phyloP scores from a whole-genome alignment of 192 early-diverging fungal genomes.

The Gigaspora rosea region DNA sequence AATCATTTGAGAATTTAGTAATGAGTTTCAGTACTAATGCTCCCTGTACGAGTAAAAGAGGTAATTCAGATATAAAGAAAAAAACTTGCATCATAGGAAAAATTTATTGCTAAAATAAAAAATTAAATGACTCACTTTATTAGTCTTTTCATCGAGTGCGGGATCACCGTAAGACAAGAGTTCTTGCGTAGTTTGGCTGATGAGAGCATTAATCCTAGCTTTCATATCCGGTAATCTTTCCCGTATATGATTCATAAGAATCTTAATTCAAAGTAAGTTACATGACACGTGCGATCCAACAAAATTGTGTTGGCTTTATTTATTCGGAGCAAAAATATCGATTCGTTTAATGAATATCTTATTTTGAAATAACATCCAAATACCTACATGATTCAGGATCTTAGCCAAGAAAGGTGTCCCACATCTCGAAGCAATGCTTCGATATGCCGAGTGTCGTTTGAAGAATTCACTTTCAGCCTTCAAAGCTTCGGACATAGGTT shows the following conservation, averaged over 20 bases:
- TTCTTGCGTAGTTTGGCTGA: slow-evolving; percentile 78
- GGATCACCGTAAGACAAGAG: slow-evolving; percentile 67
- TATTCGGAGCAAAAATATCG: not conserved
- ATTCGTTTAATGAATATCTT: not conserved
- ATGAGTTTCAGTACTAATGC: slow-evolving; percentile 67
- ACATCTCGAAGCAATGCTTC: slow-evolving; percentile 68
- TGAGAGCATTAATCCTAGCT: slow-evolving; percentile 71
- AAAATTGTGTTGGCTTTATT: too few relatives aligned
- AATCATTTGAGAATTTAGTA: slow-evolving; percentile 77
- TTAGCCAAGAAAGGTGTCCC: slow-evolving; percentile 72
- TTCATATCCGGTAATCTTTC: slow-evolving; percentile 78
- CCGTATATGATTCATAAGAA: slow-evolving; percentile 78
- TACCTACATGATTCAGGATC: slow-evolving; percentile 60
- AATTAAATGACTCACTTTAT: slow-evolving; percentile 40
- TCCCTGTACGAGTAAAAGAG: slow-evolving; percentile 36
- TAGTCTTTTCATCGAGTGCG: slow-evolving; percentile 47
- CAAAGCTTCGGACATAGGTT: slow-evolving; percentile 72
- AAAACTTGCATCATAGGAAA: too few relatives aligned
- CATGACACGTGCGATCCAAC: too few relatives aligned
- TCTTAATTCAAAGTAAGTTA: slow-evolving; percentile 35
- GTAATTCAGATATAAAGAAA: not conserved
- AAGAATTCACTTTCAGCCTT: slow-evolving; percentile 71
- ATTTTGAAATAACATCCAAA: not conserved
- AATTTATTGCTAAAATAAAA: not conserved
- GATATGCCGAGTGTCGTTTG: slow-evolving; percentile 69